These are phyloP conservation scores for Pezicula radicicola DNA, from an alignment of 2,329 filamentous ascomycete genomes.

Conservation along the genomic window DNA sequence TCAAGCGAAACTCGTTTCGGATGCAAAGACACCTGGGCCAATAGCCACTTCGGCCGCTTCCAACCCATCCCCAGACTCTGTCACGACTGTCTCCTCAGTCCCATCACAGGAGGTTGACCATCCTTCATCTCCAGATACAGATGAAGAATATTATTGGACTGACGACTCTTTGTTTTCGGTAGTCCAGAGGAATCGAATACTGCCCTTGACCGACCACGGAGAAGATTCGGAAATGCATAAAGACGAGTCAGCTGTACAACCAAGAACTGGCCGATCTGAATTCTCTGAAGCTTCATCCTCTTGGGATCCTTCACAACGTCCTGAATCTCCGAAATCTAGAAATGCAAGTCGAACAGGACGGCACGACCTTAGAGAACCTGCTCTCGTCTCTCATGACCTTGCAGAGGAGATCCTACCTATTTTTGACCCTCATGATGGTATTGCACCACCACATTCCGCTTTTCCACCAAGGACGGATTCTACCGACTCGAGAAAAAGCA, in stretches of 20 bases:
- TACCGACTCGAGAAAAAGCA: background rate
- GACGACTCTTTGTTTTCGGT: no score
- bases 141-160: no score
- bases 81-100: no score
- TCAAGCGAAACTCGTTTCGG: constrained; percentile 19
- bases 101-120: no score
- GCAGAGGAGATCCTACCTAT: constrained; percentile 2
- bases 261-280: constrained; percentile 6
- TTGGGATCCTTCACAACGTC: constrained; percentile 7
- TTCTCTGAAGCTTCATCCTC: background rate
- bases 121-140: no score
- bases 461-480: background rate
- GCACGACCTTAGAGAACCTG: background rate
- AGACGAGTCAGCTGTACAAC: background rate
- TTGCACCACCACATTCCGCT: constrained; percentile 6
- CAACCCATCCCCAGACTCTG: no score
- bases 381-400: constrained; percentile 6
- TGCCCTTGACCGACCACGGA: no score
- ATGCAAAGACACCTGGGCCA: constrained; percentile 9
- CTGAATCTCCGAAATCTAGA: constrained; percentile 15
- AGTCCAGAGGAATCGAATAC: no score
- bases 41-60: no score
- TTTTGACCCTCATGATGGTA: background rate
- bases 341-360: constrained; percentile 14
- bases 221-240: no score